A percentile compares a stretch with the other conserved stretches of the same genome.
Conservation (phyloP, 2,329 filamentous ascomycete genomes). For the Macrophomina phaseolina region DNA sequence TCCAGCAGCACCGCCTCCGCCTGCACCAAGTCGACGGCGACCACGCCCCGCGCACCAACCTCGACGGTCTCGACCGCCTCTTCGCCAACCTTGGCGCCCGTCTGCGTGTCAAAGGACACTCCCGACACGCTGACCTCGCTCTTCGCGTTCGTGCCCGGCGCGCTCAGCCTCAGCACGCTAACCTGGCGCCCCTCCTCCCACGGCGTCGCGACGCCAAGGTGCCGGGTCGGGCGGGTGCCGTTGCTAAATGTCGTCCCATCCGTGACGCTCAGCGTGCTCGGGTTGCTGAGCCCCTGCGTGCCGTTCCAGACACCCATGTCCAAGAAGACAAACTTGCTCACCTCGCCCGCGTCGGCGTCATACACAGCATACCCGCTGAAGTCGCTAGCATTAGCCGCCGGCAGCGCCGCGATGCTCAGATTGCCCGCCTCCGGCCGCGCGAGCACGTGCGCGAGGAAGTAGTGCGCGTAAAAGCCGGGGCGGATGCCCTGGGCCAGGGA, state of each 20-base stretch:
- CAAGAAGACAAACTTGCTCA: constrained; percentile 22
- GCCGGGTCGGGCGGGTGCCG: constrained; percentile 7
- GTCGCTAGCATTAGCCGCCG: constrained; percentile 1
- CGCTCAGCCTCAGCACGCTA: constrained; percentile 12
- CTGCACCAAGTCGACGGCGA: constrained; percentile 13
- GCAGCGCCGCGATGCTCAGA: constrained; percentile 14
- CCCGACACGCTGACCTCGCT: constrained; percentile 15
- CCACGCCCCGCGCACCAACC: constrained; percentile 15
- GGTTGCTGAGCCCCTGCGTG: constrained; percentile 20
- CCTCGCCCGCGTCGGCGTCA: neutral
- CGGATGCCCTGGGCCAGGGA: constrained; percentile 14
- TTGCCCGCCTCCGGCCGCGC: neutral
- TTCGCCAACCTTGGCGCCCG: constrained; percentile 15
- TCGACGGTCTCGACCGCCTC: neutral
- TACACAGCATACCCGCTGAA: constrained; percentile 24
- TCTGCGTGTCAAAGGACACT: constrained; percentile 7
- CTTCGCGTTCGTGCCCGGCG: constrained; percentile 24
- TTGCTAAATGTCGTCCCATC: constrained; percentile 17
- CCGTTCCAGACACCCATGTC: constrained; percentile 26
- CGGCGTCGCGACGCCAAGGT: neutral
- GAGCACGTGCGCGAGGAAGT: constrained; percentile 26
- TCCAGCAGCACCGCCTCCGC: constrained; percentile 26
- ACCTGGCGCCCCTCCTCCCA: constrained; percentile 13
- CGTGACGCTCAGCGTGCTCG: constrained; percentile 10
- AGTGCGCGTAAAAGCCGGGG: constrained; percentile 23